Conservation (phyloP, 495 filamentous ascomycete species). For the Penicillium lagena region DNA sequence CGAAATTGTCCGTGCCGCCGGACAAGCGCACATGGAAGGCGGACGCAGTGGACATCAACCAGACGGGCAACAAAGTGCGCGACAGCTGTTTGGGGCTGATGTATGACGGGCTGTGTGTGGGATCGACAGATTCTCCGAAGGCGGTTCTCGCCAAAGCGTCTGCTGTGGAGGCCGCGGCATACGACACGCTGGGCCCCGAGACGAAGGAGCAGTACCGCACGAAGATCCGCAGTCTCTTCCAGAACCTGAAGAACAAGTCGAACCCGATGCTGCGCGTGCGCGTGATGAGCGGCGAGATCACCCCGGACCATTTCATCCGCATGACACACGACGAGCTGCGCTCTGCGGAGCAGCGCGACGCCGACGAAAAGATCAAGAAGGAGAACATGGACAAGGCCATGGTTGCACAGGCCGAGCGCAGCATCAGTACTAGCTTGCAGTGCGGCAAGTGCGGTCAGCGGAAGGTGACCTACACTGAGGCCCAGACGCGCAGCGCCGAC, state of each 20-base stretch:
- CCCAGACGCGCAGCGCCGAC: conserved; percentile 92
- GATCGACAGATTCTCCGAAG: conserved; percentile 38
- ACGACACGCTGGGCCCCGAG: conserved; percentile 55
- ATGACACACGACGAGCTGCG: conserved; percentile 75
- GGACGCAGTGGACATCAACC: conserved; percentile 67
- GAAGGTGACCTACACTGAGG: conserved; percentile 91
- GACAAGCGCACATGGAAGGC: conserved; percentile 73
- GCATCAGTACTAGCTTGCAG: conserved; percentile 73
- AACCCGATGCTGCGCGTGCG: conserved; percentile 69
- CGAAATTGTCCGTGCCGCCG: conserved; percentile 64
- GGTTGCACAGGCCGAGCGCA: conserved; percentile 56
- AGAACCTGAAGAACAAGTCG: conserved; percentile 87
- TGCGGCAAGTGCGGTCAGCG: conserved; percentile 87
- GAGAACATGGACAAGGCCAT: conserved; percentile 90
- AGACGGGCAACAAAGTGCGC: conserved; percentile 62
- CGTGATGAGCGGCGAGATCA: conserved; percentile 68
- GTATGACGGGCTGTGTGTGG: conserved; percentile 61
- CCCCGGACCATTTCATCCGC: conserved; percentile 63
- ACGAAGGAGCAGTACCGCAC: conserved; percentile 64
- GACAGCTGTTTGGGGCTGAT: conserved; percentile 84
- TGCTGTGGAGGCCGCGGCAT: conserved; percentile 70
- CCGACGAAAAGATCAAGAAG: conserved; percentile 65
- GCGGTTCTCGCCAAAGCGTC: conserved; percentile 60
- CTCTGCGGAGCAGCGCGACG: conserved; percentile 58
- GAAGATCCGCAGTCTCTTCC: conserved; percentile 86